Evolutionary conservation across 805 yeast species (phyloP), one percentile per base, ranked within the genome.

Genomic region (Saccharomycopsis sp.): DNA sequence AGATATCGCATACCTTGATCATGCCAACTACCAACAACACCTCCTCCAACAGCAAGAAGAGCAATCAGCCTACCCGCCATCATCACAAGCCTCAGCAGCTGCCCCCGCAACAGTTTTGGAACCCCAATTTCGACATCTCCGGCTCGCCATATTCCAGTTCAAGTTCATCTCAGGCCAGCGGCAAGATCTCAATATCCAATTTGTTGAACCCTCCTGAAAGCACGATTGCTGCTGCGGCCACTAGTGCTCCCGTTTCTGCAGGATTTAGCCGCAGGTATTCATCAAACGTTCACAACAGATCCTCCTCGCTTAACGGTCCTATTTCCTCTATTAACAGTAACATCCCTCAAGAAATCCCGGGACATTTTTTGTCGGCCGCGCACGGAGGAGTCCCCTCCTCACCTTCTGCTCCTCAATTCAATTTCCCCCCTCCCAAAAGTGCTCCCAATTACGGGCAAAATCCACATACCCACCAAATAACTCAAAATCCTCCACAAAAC

Each of bases 181-280:
- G 37, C 7, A 51, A 51, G 34, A 12, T 23, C 55, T 62, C 24
- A 58, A 60, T 48, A 62, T 67, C 14, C 69, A 71, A 3, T 68
- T 62, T 55, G 67, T 66, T 9, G 71, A 71, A 1, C 64, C 70
- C 1, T 67, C 9, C 37, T 16, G 48, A 44, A 44, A 44, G 12
- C 48, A 16, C n/a, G n/a, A 37, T 37, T 37, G 12, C 44, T 37
- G 44, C 4, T 44, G 21, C 21, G 8, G 12, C 48, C 12, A 12
- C 21, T 4, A 44, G 21, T 44, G 21, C 48, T 44, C 48, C 48
- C 16, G 21, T 18, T 44, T 44, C 48, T 18, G 21, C 20, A 12
- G 21, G 12, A 12, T 29, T 29, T 12, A 29, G 12, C 37, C 37
- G 37, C 37, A 29, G 12, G 5, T 29, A 29, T 12, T 29, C 37